Evolutionary conservation across 805 yeast species (phyloP).

Genomic region (Komagataella pastoris): DNA sequence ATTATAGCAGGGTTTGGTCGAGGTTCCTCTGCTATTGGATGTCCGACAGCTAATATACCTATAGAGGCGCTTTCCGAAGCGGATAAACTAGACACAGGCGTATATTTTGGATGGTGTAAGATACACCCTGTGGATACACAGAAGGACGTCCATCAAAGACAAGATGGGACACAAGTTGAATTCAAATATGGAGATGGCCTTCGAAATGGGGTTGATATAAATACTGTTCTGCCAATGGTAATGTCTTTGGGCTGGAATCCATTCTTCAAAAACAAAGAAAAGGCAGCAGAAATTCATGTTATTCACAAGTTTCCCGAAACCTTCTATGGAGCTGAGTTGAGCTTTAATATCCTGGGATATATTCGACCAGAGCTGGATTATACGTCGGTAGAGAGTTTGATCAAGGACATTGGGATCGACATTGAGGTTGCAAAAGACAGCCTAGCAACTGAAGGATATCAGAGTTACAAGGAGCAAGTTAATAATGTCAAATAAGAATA

Average conservation of each 20-base stretch:
- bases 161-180: slow-evolving; percentile 28
- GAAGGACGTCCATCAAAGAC: slow-evolving; percentile 8
- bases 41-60: slow-evolving; percentile 90
- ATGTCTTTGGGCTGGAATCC: slow-evolving; percentile 97
- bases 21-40: slow-evolving; percentile 86
- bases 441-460: slow-evolving; percentile 29
- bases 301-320: slow-evolving; percentile 52
- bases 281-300: slow-evolving; percentile 77
- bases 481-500: not conserved
- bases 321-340: slow-evolving; percentile 76
- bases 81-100: slow-evolving; percentile 53
- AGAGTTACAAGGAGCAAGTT: not conserved
- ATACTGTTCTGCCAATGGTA: slow-evolving; percentile 66
- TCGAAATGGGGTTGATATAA: slow-evolving; percentile 20
- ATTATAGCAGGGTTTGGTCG: slow-evolving; percentile 85
- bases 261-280: slow-evolving; percentile 63
- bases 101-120: slow-evolving; percentile 67
- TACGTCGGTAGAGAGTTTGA: slow-evolving; percentile 70
- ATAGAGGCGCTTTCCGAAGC: slow-evolving; percentile 27
- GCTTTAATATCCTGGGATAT: slow-evolving; percentile 69
- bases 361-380: slow-evolving; percentile 85
- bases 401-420: slow-evolving; percentile 73
- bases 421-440: slow-evolving; percentile 49
- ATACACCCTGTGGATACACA: slow-evolving; percentile 2
- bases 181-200: slow-evolving; percentile 52